These are phyloP conservation scores for Geotrichum reessii DNA, from an alignment of 1,139 yeast species.

Conservation along the genomic window DNA sequence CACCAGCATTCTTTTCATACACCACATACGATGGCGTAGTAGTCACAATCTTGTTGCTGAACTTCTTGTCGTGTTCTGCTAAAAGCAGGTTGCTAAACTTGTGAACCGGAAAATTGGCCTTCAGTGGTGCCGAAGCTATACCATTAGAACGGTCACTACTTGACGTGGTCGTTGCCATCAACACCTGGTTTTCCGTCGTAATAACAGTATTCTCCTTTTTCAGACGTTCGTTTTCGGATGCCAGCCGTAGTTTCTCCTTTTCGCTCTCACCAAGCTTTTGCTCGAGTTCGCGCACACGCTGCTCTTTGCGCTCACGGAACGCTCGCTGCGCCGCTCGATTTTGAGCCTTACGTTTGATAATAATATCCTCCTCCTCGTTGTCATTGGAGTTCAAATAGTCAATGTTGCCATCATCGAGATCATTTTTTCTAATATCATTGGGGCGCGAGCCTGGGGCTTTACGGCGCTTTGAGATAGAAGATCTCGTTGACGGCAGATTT, in stretches of 20 bases:
- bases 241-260: conserved; percentile 48
- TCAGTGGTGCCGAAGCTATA: conserved; percentile 12
- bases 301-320: conserved; percentile 78
- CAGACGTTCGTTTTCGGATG: conserved; percentile 50
- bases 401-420: not conserved
- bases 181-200: conserved; percentile 54
- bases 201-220: conserved; percentile 51
- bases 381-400: conserved; percentile 1
- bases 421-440: not conserved
- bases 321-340: conserved; percentile 90
- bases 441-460: not conserved
- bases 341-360: conserved; percentile 64
- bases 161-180: conserved; percentile 32
- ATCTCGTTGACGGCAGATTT: not conserved
- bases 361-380: conserved; percentile 44
- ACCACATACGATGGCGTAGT: conserved; percentile 26
- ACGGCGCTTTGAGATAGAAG: not conserved
- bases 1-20: conserved; percentile 31
- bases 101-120: conserved; percentile 26
- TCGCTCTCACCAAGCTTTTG: conserved; percentile 56
- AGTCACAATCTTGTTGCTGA: not conserved
- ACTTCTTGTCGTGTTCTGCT: conserved; percentile 22
- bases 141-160: conserved; percentile 3
- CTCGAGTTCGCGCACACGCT: conserved; percentile 63
- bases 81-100: conserved; percentile 25